Conservation (phyloP, 441 rosid genomes). For the Arabidopsis hybrid region DNA sequence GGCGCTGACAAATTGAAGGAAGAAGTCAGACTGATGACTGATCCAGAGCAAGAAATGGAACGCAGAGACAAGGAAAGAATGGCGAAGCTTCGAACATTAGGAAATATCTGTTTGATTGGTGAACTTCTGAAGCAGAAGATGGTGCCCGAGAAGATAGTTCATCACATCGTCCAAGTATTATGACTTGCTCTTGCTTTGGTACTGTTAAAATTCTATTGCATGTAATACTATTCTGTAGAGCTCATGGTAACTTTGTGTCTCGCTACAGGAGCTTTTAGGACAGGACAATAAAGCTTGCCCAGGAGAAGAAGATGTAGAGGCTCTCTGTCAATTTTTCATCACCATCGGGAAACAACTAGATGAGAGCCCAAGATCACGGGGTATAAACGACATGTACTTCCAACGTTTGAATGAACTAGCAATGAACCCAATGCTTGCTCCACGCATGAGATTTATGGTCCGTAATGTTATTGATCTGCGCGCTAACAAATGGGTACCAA, state of each 20-base stretch:
- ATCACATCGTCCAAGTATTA: slow-evolving; percentile 81
- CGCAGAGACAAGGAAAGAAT: slow-evolving; percentile 83
- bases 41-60: slow-evolving; percentile 77
- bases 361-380: slow-evolving; percentile 67
- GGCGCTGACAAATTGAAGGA: slow-evolving; percentile 82
- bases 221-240: not conserved
- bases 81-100: slow-evolving; percentile 81
- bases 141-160: slow-evolving; percentile 90
- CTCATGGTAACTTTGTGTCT: slow-evolving; percentile 27
- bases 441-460: slow-evolving; percentile 79
- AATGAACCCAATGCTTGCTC: slow-evolving; percentile 65
- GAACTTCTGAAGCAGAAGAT: slow-evolving; percentile 94
- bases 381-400: slow-evolving; percentile 72
- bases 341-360: slow-evolving; percentile 94
- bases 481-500: slow-evolving; percentile 80
- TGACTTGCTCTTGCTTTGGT: not conserved
- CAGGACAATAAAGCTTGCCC: slow-evolving; percentile 66
- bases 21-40: slow-evolving; percentile 76
- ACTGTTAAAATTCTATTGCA: not conserved
- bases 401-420: slow-evolving; percentile 69
- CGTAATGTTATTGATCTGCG: slow-evolving; percentile 84
- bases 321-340: slow-evolving; percentile 77
- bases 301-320: slow-evolving; percentile 90
- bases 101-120: slow-evolving; percentile 87
- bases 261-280: slow-evolving; percentile 82